phyloP scores from a whole-genome alignment of 345 rosid genomes.

The Salix exigua region DNA sequence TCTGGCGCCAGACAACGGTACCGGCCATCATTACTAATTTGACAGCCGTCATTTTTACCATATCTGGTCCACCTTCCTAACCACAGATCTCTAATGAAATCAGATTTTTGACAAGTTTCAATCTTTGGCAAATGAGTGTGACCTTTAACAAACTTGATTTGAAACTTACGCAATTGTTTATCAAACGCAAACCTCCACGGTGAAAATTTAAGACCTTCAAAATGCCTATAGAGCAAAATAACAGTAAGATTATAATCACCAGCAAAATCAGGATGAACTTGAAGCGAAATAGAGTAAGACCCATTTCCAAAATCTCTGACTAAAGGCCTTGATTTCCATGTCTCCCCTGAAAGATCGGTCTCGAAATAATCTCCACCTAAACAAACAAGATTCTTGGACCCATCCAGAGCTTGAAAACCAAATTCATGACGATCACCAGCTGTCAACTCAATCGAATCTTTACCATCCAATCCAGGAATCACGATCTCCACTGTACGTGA shows the following conservation, averaged over 20 bases:
- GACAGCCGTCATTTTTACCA: slow-evolving; percentile 59
- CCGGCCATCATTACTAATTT: slow-evolving; percentile 67
- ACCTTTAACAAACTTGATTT: slow-evolving; percentile 41
- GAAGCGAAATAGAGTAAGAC: slow-evolving; percentile 61
- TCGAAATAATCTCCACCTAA: slow-evolving; percentile 89
- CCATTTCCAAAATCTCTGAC: slow-evolving; percentile 82
- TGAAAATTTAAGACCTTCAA: slow-evolving; percentile 67
- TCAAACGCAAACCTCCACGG: slow-evolving; percentile 61
- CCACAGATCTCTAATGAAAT: slow-evolving; percentile 70
- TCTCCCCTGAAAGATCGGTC: slow-evolving; percentile 75
- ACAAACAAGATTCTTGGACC: slow-evolving; percentile 47
- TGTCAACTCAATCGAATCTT: slow-evolving; percentile 43
- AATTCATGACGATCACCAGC: slow-evolving; percentile 68
- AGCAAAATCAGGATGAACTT: slow-evolving; percentile 82
- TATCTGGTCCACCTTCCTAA: slow-evolving; percentile 90
- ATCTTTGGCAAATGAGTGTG: slow-evolving; percentile 44
- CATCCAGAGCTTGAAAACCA: slow-evolving; percentile 58
- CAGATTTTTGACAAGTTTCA: slow-evolving; percentile 46
- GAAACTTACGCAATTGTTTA: slow-evolving; percentile 43
- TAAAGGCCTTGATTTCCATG: slow-evolving; percentile 82
- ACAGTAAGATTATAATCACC: slow-evolving; percentile 71
- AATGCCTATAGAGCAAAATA: slow-evolving; percentile 69
- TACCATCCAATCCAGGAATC: slow-evolving; percentile 55
- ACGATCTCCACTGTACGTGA: slow-evolving; percentile 51
- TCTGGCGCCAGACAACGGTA: slow-evolving; percentile 60